Evolutionary conservation across 2,329 filamentous ascomycete genomes (phyloP), one percentile per base, ranked within the genome.

Genomic region (Botryotinia globosa): DNA sequence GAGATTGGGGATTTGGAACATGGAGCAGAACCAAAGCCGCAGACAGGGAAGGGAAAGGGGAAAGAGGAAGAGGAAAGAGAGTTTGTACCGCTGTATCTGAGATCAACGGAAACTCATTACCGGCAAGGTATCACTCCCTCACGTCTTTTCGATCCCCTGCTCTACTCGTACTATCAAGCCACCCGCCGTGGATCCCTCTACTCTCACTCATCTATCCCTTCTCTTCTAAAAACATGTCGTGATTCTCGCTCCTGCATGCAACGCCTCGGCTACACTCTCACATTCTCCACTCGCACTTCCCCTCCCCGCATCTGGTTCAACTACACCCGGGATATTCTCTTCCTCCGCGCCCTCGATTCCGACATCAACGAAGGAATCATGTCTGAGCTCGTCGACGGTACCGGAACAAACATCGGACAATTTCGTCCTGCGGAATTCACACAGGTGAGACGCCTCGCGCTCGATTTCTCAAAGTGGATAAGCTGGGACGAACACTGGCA

Each of bases 71-170:
- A 22, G 7, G 7, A 58, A 22, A 34, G 56, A 22, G 56, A 22
- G 18, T 32, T 58, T 12, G 18, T 34, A 58, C 56, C 56, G 0
- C 8, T 58, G 8, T 58, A 34, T 58, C 12, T 58, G 18, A 32
- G 0, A 32, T 34, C 56, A 12, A 58, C 0, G 4, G 29, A 58
- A 3, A 2, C 18, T 10, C 56, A 58, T 34, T 58, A 58, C 56
- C 29, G 29, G 34, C 18, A 34, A 32, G 29, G 56, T 1, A 58
- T 6, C 25, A 54, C 48, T n/a, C 48, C 25, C 48, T 54, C 25
- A 0, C 48, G 25, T 0, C 48, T 54, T 54, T 54, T 5, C 0
- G 25, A 54, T 16, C 48, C 48, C 12, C 5, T 54, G 0, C 48
- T 54, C 25, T 54, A n/a, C 25, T n/a, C 25, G 5, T 54, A 54